Evolutionary conservation across 805 yeast genomes (phyloP).

Genomic region (Kluyveromyces siamensis): DNA sequence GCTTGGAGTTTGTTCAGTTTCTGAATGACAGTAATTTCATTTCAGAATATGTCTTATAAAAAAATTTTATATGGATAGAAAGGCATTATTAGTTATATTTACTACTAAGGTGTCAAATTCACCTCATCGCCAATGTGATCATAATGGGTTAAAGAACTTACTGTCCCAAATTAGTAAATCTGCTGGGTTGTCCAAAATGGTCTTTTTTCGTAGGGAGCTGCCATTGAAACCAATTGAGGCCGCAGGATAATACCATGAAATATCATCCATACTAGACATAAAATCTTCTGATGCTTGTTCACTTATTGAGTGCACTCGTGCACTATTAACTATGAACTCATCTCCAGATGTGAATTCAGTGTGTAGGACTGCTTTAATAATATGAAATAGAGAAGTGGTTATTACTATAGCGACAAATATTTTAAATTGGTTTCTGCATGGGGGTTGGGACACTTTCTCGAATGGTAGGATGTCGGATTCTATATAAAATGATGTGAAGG

Average conservation of each 20-base stretch:
- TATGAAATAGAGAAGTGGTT: neutral
- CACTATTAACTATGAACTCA: neutral
- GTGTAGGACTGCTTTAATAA: neutral
- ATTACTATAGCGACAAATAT: neutral
- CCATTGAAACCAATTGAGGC: neutral
- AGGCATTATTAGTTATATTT: too few relatives aligned
- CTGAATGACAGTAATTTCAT: neutral
- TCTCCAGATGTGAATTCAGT: neutral
- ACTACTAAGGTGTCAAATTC: too few relatives aligned
- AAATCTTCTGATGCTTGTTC: neutral
- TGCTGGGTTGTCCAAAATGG: neutral
- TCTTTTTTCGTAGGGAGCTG: neutral
- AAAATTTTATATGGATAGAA: too few relatives aligned
- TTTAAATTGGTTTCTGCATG: neutral
- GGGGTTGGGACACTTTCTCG: neutral
- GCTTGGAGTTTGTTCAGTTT: too few relatives aligned
- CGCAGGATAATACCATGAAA: neutral
- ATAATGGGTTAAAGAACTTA: neutral
- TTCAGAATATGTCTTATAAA: neutral
- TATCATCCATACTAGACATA: neutral
- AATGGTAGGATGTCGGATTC: neutral
- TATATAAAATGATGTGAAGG: neutral
- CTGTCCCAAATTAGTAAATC: conserved; percentile 2
- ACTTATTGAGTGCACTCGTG: neutral
- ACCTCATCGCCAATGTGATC: neutral